A percentile compares a stretch with the other conserved stretches of the same genome.
Evolutionary conservation across 208 protist genomes (phyloP).

Genomic region (Leishmania braziliensis): DNA sequence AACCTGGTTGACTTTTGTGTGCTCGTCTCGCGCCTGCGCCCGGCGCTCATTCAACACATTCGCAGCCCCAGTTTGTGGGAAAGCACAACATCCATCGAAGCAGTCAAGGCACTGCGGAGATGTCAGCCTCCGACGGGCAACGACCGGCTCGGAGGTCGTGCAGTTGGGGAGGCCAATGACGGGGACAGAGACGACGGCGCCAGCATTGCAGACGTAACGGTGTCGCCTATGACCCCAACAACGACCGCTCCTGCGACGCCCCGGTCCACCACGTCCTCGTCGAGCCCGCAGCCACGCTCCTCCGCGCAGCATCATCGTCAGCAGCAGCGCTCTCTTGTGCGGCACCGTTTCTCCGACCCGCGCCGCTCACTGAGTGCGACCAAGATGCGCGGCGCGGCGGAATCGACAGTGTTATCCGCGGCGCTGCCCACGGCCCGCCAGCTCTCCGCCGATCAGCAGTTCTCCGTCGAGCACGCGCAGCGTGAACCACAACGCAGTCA

Average conservation of each 20-base stretch:
- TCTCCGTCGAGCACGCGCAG: conserved; percentile 7
- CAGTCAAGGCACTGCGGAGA: not conserved
- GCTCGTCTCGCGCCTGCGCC: conserved; percentile 64
- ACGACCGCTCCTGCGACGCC: conserved; percentile 14
- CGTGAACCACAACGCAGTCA: not conserved
- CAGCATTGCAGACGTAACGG: conserved; percentile 32
- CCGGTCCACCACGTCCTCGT: not conserved
- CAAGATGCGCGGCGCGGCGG: not conserved
- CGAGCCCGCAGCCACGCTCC: not conserved
- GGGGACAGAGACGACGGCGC: conserved; percentile 9
- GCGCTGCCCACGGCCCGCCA: conserved; percentile 24
- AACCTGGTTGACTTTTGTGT: conserved; percentile 67
- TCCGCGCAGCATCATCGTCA: not conserved
- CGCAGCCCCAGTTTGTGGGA: conserved; percentile 32
- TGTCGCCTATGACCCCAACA: conserved; percentile 34
- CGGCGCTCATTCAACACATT: conserved; percentile 56
- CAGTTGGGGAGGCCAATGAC: not conserved
- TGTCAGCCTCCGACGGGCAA: not conserved
- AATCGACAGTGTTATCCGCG: not conserved
- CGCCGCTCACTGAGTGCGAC: not conserved
- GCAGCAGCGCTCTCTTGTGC: not conserved
- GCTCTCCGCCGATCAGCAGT: conserved; percentile 27
- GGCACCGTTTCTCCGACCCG: not conserved
- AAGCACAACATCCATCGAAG: not conserved
- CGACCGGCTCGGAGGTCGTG: not conserved